phyloP scores from a whole-genome alignment of 1,284 basidiomycete species.

The Ceratobasidium sp. region DNA sequence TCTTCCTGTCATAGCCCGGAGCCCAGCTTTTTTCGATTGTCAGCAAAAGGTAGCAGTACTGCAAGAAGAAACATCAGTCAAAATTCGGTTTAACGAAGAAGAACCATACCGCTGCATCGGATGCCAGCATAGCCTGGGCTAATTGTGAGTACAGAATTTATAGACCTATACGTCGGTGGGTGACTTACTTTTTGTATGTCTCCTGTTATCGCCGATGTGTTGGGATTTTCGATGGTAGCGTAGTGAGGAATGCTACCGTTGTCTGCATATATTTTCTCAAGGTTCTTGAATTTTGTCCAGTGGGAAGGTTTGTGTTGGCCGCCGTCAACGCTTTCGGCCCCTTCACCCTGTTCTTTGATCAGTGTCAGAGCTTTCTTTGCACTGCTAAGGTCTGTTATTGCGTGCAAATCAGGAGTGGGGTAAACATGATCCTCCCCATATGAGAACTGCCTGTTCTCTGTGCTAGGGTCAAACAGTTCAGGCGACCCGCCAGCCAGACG shows the following conservation, averaged over 20 bases:
- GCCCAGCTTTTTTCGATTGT: slow-evolving; percentile 37
- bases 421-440: slow-evolving; percentile 1
- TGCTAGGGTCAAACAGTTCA: neutral
- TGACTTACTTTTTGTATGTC: slow-evolving; percentile 14
- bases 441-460: slow-evolving; percentile 20
- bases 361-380: slow-evolving; percentile 28
- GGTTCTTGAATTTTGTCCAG: slow-evolving; percentile 33
- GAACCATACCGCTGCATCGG: slow-evolving; percentile 33
- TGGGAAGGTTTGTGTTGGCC: slow-evolving; percentile 12
- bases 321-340: neutral
- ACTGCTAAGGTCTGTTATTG: slow-evolving; percentile 8
- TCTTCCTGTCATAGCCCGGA: neutral
- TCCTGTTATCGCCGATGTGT: neutral
- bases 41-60: slow-evolving; percentile 42
- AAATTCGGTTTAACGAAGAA: too few species aligned
- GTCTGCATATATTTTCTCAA: neutral
- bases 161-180: neutral
- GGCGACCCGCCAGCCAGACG: neutral
- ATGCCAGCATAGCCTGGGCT: slow-evolving; percentile 37
- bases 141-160: neutral
- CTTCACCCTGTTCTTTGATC: slow-evolving; percentile 46
- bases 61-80: neutral
- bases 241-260: slow-evolving; percentile 14
- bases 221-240: neutral
- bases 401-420: neutral